Evolutionary conservation across 2,329 filamentous ascomycete genomes (phyloP).

Genomic region (Pleurostoma richardsiae): DNA sequence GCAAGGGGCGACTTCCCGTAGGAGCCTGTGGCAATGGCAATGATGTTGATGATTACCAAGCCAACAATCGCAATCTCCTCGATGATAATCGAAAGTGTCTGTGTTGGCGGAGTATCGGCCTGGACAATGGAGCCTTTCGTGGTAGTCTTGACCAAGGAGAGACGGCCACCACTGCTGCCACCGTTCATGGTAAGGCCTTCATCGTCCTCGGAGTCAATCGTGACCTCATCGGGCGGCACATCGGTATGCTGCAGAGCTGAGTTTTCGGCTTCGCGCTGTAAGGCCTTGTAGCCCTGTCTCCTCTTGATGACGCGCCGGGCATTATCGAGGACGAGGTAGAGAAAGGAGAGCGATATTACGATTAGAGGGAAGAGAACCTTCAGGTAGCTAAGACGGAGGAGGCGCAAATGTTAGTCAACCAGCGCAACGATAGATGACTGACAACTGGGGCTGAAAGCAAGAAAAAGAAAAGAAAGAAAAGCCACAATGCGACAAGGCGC

Average conservation of each 20-base stretch:
- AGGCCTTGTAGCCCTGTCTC: conserved; percentile 48
- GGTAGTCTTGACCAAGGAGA: conserved; percentile 54
- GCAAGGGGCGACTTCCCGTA: conserved; percentile 57
- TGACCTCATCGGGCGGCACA: conserved; percentile 40
- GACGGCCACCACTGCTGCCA: conserved; percentile 32
- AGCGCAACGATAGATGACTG: too few species aligned
- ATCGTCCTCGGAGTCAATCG: conserved; percentile 50
- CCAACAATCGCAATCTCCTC: conserved; percentile 73
- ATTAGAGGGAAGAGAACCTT: conserved; percentile 74
- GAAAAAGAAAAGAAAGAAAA: too few species aligned
- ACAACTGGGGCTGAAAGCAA: background rate
- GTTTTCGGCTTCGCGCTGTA: conserved; percentile 33
- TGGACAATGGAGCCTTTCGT: conserved; percentile 63
- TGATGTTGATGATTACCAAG: conserved; percentile 64
- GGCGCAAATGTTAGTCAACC: too few species aligned
- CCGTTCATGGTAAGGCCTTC: conserved; percentile 52
- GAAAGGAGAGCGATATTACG: conserved; percentile 64
- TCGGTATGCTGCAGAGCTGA: conserved; percentile 41
- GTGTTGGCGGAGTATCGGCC: conserved; percentile 69
- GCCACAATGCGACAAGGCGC: too few species aligned
- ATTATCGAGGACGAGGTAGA: conserved; percentile 57
- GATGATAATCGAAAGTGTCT: conserved; percentile 63
- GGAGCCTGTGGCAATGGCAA: conserved; percentile 55
- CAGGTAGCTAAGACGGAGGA: conserved; percentile 60
- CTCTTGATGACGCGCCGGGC: conserved; percentile 49